These are phyloP conservation scores for Podospora tetraspora DNA, from an alignment of 495 filamentous ascomycete species.

Conservation along the genomic window DNA sequence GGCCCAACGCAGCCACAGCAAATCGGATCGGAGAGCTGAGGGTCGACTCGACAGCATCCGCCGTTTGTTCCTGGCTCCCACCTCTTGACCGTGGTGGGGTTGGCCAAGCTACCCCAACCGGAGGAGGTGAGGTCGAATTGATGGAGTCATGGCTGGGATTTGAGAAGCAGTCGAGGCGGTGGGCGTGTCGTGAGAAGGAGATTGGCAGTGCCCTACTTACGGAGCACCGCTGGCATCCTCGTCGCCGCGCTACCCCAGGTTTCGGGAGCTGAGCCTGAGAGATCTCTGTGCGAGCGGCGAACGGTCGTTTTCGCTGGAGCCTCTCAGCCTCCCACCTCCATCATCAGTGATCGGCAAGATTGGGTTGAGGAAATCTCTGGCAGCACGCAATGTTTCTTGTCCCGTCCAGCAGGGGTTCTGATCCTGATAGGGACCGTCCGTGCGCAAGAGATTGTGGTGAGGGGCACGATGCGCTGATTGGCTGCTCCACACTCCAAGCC, in stretches of 20 bases:
- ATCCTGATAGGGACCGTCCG: conserved; percentile 24
- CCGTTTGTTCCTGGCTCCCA: background rate
- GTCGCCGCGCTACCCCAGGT: background rate
- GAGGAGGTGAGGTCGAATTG: background rate
- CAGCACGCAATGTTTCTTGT: background rate
- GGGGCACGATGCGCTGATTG: conserved; percentile 15
- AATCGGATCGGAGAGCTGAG: background rate
- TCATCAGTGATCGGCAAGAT: conserved; percentile 13
- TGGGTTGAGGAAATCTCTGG: conserved; percentile 11
- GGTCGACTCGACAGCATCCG: background rate
- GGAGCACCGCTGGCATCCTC: background rate
- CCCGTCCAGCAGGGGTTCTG: conserved; percentile 16
- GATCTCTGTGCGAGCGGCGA: conserved; percentile 10
- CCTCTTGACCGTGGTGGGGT: background rate
- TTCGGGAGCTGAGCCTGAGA: background rate
- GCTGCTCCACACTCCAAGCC: background rate
- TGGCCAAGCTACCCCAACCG: background rate
- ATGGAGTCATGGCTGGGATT: background rate
- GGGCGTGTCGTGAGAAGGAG: background rate
- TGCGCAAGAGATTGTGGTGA: conserved; percentile 24
- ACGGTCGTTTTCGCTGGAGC: background rate
- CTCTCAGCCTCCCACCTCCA: background rate
- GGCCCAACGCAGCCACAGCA: background rate
- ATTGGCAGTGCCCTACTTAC: no score
- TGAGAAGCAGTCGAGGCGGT: background rate